Conservation (phyloP, 805 yeast species). For the Wickerhamomyces queroliae region DNA sequence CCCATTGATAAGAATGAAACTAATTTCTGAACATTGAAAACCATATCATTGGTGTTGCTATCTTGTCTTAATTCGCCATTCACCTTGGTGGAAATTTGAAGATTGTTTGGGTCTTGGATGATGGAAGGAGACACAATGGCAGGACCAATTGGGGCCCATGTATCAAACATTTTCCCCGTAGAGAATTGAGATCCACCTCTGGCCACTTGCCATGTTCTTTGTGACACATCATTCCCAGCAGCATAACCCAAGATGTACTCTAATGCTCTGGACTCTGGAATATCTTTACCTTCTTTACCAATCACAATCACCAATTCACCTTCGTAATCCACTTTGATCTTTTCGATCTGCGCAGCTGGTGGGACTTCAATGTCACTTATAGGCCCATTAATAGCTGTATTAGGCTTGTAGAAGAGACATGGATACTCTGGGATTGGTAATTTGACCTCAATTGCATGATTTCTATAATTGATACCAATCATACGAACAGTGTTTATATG, state of each 20-base stretch:
- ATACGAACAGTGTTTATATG: slow-evolving; percentile 37
- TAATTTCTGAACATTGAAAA: slow-evolving; percentile 38
- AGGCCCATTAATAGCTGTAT: slow-evolving; percentile 39
- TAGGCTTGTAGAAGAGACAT: slow-evolving; percentile 45
- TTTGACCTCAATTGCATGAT: slow-evolving; percentile 35
- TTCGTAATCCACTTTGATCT: slow-evolving; percentile 41
- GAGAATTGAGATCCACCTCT: slow-evolving; percentile 7
- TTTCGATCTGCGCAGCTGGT: slow-evolving; percentile 27
- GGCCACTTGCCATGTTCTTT: slow-evolving; percentile 12
- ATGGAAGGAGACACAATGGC: slow-evolving; percentile 35
- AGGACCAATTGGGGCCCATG: slow-evolving; percentile 55
- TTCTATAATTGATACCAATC: slow-evolving; percentile 47
- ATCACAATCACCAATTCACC: slow-evolving; percentile 49
- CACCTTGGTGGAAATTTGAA: slow-evolving; percentile 33
- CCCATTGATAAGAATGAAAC: slow-evolving; percentile 45
- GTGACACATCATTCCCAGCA: slow-evolving; percentile 51
- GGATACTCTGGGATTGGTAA: slow-evolving; percentile 42
- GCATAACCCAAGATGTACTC: slow-evolving; percentile 45
- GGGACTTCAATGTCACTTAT: slow-evolving; percentile 37
- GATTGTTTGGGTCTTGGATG: slow-evolving; percentile 22
- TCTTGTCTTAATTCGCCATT: slow-evolving; percentile 44
- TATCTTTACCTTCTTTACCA: slow-evolving; percentile 42
- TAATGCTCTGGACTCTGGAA: slow-evolving; percentile 36
- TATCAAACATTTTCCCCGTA: slow-evolving; percentile 47
- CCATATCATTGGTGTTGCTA: slow-evolving; percentile 41